Conservation (phyloP, 2,329 filamentous ascomycete species). For the Neonectria ditissima region DNA sequence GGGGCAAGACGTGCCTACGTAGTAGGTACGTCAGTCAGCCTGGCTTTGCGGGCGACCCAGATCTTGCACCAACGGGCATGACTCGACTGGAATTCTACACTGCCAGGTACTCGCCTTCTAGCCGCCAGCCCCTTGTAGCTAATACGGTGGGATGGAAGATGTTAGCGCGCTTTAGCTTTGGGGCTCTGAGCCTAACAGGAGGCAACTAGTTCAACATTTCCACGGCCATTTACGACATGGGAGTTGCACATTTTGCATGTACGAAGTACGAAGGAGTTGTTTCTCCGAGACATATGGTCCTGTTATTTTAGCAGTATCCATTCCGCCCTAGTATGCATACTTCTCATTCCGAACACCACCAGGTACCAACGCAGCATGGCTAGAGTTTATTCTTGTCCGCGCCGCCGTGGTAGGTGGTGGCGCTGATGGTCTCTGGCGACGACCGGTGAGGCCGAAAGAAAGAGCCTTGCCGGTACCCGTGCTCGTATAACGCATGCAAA, state of each 20-base stretch:
- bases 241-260: neutral
- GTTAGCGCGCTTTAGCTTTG: neutral
- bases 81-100: conserved; percentile 18
- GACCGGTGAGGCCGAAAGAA: neutral
- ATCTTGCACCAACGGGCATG: conserved; percentile 11
- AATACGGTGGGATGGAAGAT: neutral
- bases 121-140: neutral
- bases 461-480: neutral
- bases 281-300: neutral
- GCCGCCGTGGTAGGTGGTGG: neutral
- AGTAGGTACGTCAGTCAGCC: too few relatives aligned
- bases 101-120: neutral
- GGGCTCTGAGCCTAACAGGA: too few relatives aligned
- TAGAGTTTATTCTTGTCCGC: neutral
- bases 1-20: neutral
- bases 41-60: neutral
- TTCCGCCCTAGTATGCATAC: too few relatives aligned
- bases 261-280: neutral
- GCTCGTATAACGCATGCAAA: neutral
- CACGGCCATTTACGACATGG: neutral
- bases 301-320: neutral
- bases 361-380: neutral
- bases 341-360: neutral
- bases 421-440: neutral
- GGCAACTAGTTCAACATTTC: too few relatives aligned